phyloP scores from a whole-genome alignment of 345 rosid species.

The Aethionema arabicum region DNA sequence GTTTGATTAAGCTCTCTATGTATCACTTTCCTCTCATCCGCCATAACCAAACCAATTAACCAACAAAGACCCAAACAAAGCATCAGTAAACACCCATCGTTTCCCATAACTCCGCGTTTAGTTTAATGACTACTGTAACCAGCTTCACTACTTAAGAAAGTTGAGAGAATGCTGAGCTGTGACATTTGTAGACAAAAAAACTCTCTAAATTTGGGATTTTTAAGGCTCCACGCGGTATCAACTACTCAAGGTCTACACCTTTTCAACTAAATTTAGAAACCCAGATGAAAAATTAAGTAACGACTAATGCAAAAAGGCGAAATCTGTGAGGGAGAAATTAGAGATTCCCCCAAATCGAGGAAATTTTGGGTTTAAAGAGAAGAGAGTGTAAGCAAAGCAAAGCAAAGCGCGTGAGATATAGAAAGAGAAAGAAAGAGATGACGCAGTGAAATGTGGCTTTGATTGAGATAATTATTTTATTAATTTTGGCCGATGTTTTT shows the following conservation, averaged over 20 bases:
- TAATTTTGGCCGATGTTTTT: not conserved
- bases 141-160: constrained; percentile 29
- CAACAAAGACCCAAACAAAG: constrained; percentile 26
- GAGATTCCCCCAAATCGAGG: constrained; percentile 10
- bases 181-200: constrained; percentile 26
- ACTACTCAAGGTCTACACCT: constrained; percentile 14
- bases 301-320: not conserved
- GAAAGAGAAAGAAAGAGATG: not conserved
- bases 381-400: constrained; percentile 3
- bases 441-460: constrained; percentile 35
- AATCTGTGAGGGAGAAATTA: not conserved
- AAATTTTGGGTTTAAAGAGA: not conserved
- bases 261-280: constrained; percentile 18
- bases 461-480: constrained; percentile 17
- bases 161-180: constrained; percentile 34
- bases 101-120: constrained; percentile 18
- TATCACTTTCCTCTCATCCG: constrained; percentile 33
- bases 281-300: not conserved
- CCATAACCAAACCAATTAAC: constrained; percentile 31
- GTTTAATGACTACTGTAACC: constrained; percentile 17
- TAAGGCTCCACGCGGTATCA: constrained; percentile 28
- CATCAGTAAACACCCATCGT: constrained; percentile 20
- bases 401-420: constrained; percentile 25
- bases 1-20: constrained; percentile 67
- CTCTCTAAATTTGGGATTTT: not conserved